Conservation (phyloP, 306 rosid genomes). For the Vigna radiata region DNA sequence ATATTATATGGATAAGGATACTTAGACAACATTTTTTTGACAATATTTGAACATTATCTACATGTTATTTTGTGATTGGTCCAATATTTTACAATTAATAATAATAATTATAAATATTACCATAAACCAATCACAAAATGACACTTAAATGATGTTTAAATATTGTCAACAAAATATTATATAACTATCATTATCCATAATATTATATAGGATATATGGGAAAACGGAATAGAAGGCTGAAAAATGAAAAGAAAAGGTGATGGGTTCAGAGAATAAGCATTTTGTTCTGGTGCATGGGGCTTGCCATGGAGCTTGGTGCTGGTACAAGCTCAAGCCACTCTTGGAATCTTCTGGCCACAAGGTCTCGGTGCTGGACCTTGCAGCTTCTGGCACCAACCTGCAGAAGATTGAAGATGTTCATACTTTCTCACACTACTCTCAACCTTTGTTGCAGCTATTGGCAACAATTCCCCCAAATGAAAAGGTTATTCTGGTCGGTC, state of each 20-base stretch:
- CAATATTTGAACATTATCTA: too few species aligned
- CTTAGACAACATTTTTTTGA: too few species aligned
- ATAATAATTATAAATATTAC: too few species aligned
- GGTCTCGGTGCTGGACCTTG: slow-evolving; percentile 53
- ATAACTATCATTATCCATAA: too few species aligned
- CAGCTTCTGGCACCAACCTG: slow-evolving; percentile 63
- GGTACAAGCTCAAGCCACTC: slow-evolving; percentile 76
- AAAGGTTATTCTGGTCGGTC: slow-evolving; percentile 74
- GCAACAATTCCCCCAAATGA: slow-evolving; percentile 50
- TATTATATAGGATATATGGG: too few species aligned
- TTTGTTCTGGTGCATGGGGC: slow-evolving; percentile 80
- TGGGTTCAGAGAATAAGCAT: slow-evolving; percentile 43
- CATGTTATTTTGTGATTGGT: too few species aligned
- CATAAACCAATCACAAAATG: too few species aligned
- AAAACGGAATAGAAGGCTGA: not conserved
- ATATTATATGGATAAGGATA: too few species aligned
- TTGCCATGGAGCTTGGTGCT: slow-evolving; percentile 82
- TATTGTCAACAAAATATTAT: too few species aligned
- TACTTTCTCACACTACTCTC: slow-evolving; percentile 51
- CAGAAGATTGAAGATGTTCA: slow-evolving; percentile 55
- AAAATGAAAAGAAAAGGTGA: not conserved
- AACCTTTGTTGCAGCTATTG: slow-evolving; percentile 63
- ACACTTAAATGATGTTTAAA: too few species aligned
- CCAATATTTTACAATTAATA: too few species aligned
- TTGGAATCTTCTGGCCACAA: slow-evolving; percentile 65